phyloP scores from a whole-genome alignment of 208 protist genomes.

The Phytomonas sp. region DNA sequence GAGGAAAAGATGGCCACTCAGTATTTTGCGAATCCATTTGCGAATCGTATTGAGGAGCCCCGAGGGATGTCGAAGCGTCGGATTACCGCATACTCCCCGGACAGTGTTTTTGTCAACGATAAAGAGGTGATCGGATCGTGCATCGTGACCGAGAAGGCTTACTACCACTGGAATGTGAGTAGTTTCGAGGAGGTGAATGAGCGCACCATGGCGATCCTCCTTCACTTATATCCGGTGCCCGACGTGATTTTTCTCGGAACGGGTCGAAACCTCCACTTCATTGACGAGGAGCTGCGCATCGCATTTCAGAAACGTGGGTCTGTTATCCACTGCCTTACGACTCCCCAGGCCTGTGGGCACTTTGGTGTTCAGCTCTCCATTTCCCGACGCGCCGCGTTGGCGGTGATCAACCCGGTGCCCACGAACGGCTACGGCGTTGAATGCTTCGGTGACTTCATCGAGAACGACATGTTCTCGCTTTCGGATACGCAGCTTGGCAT shows the following conservation, averaged over 20 bases:
- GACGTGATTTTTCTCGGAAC: constrained; percentile 85
- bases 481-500: constrained; percentile 81
- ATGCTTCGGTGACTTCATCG: constrained; percentile 87
- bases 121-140: constrained; percentile 88
- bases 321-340: constrained; percentile 82
- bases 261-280: constrained; percentile 78
- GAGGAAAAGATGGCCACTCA: constrained; percentile 90
- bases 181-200: constrained; percentile 86
- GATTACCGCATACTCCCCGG: constrained; percentile 81
- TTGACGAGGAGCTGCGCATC: constrained; percentile 82
- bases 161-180: constrained; percentile 86
- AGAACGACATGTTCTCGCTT: constrained; percentile 85
- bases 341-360: constrained; percentile 72
- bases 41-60: constrained; percentile 71
- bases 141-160: constrained; percentile 81
- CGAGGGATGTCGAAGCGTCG: constrained; percentile 60
- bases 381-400: constrained; percentile 65
- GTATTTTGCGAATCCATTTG: constrained; percentile 83
- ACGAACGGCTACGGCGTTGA: constrained; percentile 84
- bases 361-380: constrained; percentile 81
- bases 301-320: constrained; percentile 83
- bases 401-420: constrained; percentile 81
- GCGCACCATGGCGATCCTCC: constrained; percentile 67
- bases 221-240: constrained; percentile 83
- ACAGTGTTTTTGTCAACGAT: constrained; percentile 85